Evolutionary conservation across 2,329 filamentous ascomycete genomes (phyloP).

Genomic region (Apiospora kogelbergensis): DNA sequence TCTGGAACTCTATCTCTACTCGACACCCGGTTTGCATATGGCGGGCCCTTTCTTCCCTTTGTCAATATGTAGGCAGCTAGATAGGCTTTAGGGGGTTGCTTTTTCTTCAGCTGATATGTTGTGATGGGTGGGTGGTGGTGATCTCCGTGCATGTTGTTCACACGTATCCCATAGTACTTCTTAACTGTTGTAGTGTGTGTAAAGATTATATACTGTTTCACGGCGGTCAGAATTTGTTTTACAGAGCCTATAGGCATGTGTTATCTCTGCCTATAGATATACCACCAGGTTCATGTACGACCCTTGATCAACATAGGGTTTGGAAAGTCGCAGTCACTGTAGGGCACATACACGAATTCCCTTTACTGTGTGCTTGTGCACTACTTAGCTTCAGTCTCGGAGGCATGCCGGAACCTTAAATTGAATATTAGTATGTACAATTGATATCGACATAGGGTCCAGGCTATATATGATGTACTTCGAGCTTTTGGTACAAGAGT

Average conservation of each 20-base stretch:
- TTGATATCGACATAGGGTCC: neutral
- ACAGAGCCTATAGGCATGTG: too few relatives aligned
- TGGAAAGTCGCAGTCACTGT: neutral
- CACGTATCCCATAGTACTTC: too few relatives aligned
- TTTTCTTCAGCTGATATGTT: neutral
- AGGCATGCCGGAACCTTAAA: neutral
- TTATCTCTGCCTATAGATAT: neutral
- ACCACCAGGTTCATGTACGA: neutral
- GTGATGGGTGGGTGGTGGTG: too few relatives aligned
- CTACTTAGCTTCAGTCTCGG: neutral
- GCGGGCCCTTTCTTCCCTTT: neutral
- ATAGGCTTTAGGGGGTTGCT: neutral
- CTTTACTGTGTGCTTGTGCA: neutral
- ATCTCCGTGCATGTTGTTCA: too few relatives aligned
- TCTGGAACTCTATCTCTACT: neutral
- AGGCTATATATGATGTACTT: neutral
- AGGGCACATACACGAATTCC: neutral
- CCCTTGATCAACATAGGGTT: neutral
- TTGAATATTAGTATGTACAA: neutral
- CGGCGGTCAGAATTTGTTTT: too few relatives aligned
- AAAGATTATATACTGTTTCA: too few relatives aligned
- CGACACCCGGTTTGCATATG: neutral
- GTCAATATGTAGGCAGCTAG: too few relatives aligned
- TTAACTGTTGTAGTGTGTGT: too few relatives aligned
- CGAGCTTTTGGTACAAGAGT: neutral